These are phyloP conservation scores for Geosmithia morbida DNA, from an alignment of 2,329 filamentous ascomycete species.

Conservation along the genomic window DNA sequence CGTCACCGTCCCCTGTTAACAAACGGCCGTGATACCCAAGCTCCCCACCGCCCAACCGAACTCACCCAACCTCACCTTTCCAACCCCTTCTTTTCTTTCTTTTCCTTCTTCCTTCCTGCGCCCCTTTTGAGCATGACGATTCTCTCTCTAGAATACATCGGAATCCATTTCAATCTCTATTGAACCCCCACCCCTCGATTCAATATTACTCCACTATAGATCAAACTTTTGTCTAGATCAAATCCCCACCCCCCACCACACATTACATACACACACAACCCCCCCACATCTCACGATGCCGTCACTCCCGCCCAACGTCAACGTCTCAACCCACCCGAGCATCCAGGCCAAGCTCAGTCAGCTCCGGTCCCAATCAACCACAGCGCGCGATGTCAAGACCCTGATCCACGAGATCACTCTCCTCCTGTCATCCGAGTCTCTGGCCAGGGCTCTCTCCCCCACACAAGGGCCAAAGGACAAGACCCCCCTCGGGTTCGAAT, in stretches of 20 bases:
- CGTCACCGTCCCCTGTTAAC: neutral
- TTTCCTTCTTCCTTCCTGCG: no score
- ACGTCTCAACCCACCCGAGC: constrained; percentile 77
- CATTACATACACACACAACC: neutral
- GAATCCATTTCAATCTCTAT: no score
- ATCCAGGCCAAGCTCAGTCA: constrained; percentile 79
- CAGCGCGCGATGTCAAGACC: constrained; percentile 61
- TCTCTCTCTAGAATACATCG: no score
- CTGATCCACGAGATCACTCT: constrained; percentile 78
- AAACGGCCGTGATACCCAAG: neutral
- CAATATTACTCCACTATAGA: no score
- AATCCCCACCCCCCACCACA: constrained; percentile 7
- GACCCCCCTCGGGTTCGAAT: constrained; percentile 67
- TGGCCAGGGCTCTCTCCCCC: constrained; percentile 46
- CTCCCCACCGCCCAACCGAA: neutral
- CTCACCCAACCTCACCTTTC: neutral
- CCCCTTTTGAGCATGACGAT: no score
- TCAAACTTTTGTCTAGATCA: no score
- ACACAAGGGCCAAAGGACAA: constrained; percentile 51
- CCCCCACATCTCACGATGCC: constrained; percentile 11
- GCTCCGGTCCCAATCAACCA: constrained; percentile 59
- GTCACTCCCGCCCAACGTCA: constrained; percentile 44
- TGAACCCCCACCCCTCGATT: no score
- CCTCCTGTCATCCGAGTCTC: constrained; percentile 70
- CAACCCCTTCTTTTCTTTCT: constrained; percentile 2